Evolutionary conservation across 2,329 filamentous ascomycete species (phyloP).

Genomic region (Boeremia lycopersici): DNA sequence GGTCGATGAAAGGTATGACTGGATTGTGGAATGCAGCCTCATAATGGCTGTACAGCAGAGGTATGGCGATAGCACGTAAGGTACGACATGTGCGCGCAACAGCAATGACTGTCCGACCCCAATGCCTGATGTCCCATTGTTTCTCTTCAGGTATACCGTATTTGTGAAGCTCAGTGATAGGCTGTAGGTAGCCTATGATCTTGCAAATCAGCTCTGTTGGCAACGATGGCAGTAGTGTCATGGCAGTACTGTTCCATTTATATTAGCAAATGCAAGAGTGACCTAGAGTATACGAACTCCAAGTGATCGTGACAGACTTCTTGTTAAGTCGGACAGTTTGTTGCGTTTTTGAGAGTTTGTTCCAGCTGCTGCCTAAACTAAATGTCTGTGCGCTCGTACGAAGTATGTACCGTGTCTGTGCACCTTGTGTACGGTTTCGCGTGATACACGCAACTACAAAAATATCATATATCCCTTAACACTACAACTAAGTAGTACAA

Average conservation of each 20-base stretch:
- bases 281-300: too few relatives aligned
- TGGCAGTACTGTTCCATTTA: not conserved
- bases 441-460: too few relatives aligned
- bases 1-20: not conserved
- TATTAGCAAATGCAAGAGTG: too few relatives aligned
- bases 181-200: not conserved
- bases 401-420: too few relatives aligned
- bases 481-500: too few relatives aligned
- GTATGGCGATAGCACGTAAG: not conserved
- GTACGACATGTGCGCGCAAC: not conserved
- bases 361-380: too few relatives aligned
- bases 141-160: not conserved
- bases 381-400: too few relatives aligned
- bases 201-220: not conserved
- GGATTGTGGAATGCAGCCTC: not conserved
- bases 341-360: too few relatives aligned
- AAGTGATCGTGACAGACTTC: too few relatives aligned
- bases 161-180: not conserved
- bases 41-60: constrained; percentile 1
- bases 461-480: too few relatives aligned
- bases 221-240: not conserved
- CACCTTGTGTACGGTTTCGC: too few relatives aligned
- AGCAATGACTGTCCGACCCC: not conserved
- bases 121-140: not conserved
- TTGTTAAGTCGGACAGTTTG: too few relatives aligned